A percentile compares a stretch with the other conserved stretches of the same genome.
Conservation (phyloP, 2,329 filamentous ascomycete species). For the Albophoma yamanashiensis region DNA sequence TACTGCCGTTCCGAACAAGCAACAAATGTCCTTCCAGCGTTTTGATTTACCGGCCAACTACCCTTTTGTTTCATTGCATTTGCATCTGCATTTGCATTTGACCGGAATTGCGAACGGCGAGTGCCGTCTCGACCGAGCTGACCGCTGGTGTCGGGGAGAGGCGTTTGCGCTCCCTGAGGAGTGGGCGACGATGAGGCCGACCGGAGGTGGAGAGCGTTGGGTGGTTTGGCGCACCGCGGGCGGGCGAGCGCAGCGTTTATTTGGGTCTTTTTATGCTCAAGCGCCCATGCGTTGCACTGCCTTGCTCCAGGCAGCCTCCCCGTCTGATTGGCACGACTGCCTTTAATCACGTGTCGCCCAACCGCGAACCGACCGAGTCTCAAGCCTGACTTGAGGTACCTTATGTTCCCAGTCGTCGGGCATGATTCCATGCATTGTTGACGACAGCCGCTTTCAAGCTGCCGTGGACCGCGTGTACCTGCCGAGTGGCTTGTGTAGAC, state of each 20-base stretch:
- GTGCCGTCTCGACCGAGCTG: not conserved
- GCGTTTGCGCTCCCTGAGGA: not conserved
- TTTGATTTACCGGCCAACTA: not conserved
- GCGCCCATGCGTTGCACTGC: not conserved
- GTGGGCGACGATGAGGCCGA: not conserved
- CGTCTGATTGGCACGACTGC: not conserved
- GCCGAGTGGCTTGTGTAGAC: not conserved
- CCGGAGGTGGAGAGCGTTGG: not conserved
- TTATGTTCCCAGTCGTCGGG: not conserved
- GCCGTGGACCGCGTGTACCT: not conserved
- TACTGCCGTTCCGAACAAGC: not conserved
- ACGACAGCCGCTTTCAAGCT: not conserved
- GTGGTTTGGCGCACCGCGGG: not conserved
- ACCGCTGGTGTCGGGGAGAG: not conserved
- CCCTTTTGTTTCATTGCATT: not conserved
- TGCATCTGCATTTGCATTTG: not conserved
- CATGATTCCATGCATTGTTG: not conserved
- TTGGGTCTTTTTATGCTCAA: not conserved
- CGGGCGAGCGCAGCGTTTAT: not conserved
- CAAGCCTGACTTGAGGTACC: not conserved
- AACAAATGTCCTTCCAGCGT: not conserved
- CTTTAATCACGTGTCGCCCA: not conserved
- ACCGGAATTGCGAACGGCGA: not conserved
- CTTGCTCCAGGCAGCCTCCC: not conserved
- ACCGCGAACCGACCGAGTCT: not conserved